Base-by-base conservation (phyloP, 371 early-diverging fungal species). In the Choanephora cucurbitarum region DNA sequence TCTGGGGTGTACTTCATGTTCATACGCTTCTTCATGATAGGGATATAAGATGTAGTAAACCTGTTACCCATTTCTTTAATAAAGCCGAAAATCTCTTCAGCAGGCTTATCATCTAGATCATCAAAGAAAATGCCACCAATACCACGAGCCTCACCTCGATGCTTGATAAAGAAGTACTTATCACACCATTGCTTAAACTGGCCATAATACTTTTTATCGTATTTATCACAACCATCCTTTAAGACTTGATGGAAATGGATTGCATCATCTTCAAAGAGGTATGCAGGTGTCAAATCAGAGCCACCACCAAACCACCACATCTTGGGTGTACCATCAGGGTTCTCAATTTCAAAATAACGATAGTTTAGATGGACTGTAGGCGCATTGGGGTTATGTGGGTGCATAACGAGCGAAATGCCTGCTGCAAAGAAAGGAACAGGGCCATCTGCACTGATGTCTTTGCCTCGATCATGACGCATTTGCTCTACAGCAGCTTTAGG, bases 311-410 rank as follows among this genome's bases (percentile, higher is more conserved):
- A 93, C 93, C 93, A 93, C 64, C 84, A 84, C 55, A 83, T 66
- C 32, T 79, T 71, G 6, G 87, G 82, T 39, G 75, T 66, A 7
- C 80, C 80, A 37, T 82, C 79, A 1, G 72, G 70, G 32, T 78
- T 69, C 40, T 76, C 78, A n/a, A 91, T 75, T 58, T 97, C 97
- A 81, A 97, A 96, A 71, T 97, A 96, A 11, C 98, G 85, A 73
- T 94, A 97, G 73, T 97, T 97, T 67, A 91, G 76, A 67, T 97
- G 98, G 1, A 91, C 88, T 0, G 98, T 97, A 1, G 98, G 97
- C 1, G 91, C 94, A 59, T 89, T 83, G 7, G 97, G 98, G 69
- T 96, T 97, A 65, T 87, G 85, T 31, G 96, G 96, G 58, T 97
- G 97, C 58, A 95, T 83, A 23, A 97, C 96, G 43, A 91, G 78